These are phyloP conservation scores for Metarhizium robertsii DNA, from an alignment of 2,329 filamentous ascomycete genomes.

Conservation along the genomic window DNA sequence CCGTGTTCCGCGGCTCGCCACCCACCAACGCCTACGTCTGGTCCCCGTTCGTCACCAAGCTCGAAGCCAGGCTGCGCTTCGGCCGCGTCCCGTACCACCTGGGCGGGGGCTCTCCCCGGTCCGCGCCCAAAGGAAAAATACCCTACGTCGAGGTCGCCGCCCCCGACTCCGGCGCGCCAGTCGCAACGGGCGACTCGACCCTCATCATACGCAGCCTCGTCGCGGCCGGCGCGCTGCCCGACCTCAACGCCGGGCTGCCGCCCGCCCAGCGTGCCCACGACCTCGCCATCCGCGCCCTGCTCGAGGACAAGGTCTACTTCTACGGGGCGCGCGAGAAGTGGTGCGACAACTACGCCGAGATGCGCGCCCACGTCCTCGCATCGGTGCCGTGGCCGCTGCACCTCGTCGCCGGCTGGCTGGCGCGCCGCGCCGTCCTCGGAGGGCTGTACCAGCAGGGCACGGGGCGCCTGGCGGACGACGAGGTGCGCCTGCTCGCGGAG, in stretches of 20 bases:
- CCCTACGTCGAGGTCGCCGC: conserved; percentile 37
- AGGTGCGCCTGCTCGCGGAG: conserved; percentile 32
- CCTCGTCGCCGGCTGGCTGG: conserved; percentile 39
- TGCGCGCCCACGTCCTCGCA: conserved; percentile 42
- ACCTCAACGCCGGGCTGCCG: conserved; percentile 37
- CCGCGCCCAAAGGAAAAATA: conserved; percentile 48
- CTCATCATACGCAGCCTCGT: conserved; percentile 41
- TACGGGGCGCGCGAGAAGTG: conserved; percentile 46
- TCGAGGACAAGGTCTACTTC: conserved; percentile 54
- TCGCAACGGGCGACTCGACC: conserved; percentile 39
- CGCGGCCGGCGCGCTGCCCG: conserved; percentile 28
- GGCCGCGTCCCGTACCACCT: conserved; percentile 35
- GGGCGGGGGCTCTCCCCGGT: conserved; percentile 32
- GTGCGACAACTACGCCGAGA: conserved; percentile 48
- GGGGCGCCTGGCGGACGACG: conserved; percentile 37
- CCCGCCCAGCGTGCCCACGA: conserved; percentile 34
- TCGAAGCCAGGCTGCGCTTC: conserved; percentile 52
- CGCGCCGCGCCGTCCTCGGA: conserved; percentile 30
- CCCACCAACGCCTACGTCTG: conserved; percentile 34
- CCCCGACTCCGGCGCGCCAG: neutral
- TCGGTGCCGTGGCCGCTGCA: conserved; percentile 42
- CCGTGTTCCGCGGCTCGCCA: conserved; percentile 41
- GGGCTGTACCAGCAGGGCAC: conserved; percentile 50
- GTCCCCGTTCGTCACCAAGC: conserved; percentile 54
- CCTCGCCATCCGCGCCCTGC: conserved; percentile 39